Percentiles rank a stretch among this genome's conserved stretches.
phyloP scores from a whole-genome alignment of 495 filamentous ascomycete species.

The Staphylotrichum longicolle region DNA sequence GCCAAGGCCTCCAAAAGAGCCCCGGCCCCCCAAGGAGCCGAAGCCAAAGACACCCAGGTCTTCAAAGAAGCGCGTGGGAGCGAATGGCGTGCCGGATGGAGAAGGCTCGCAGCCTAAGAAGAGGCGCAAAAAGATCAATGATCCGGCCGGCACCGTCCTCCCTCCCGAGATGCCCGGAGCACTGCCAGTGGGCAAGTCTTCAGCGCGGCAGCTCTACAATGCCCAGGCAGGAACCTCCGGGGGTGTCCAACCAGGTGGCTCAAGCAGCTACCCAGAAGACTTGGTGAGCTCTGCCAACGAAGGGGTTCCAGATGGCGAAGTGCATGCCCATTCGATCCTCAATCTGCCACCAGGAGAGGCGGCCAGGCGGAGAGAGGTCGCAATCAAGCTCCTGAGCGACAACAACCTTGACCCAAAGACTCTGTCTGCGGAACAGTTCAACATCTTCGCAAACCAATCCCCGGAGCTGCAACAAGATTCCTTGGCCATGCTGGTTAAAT shows the following conservation, averaged over 20 bases:
- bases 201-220: slow-evolving; percentile 22
- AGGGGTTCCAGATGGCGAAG: slow-evolving; percentile 6
- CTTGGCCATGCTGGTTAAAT: slow-evolving; percentile 43
- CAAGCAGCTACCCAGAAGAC: slow-evolving; percentile 21
- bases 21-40: slow-evolving; percentile 35
- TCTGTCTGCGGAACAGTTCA: slow-evolving; percentile 49
- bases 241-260: slow-evolving; percentile 9
- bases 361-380: slow-evolving; percentile 41
- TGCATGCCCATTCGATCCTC: slow-evolving; percentile 29
- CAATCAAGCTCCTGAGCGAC: slow-evolving; percentile 39
- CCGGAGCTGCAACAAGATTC: slow-evolving; percentile 46
- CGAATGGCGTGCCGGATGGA: slow-evolving; percentile 42
- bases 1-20: slow-evolving; percentile 42
- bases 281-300: slow-evolving; percentile 19
- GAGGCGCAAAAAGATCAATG: slow-evolving; percentile 29
- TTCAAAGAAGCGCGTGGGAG: slow-evolving; percentile 51
- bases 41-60: slow-evolving; percentile 39
- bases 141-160: slow-evolving; percentile 13
- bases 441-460: slow-evolving; percentile 51
- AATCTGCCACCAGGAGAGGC: slow-evolving; percentile 45
- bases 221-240: slow-evolving; percentile 11
- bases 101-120: slow-evolving; percentile 26
- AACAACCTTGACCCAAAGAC: slow-evolving; percentile 40
- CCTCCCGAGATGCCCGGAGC: slow-evolving; percentile 33
- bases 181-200: slow-evolving; percentile 25